A percentile compares a stretch with the other conserved stretches of the same genome.
Conservation (phyloP, 768 basidiomycete species). For the Termitomyces titanicus region DNA sequence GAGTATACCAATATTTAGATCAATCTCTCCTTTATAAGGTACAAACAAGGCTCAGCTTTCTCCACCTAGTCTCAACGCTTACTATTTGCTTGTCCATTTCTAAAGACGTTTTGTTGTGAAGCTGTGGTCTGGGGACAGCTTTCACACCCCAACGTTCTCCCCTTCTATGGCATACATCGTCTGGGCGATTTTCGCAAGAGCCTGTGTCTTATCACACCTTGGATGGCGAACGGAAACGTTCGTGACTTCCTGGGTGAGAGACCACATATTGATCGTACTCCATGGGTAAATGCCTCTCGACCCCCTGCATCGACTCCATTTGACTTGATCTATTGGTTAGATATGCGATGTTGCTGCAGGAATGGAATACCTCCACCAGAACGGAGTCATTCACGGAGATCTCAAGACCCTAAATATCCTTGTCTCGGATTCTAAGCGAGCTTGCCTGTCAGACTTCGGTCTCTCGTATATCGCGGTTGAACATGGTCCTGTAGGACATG, state of each 20-base stretch:
- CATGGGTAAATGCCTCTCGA: conserved; percentile 11
- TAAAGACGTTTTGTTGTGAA: conserved; percentile 12
- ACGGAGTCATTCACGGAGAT: conserved; percentile 41
- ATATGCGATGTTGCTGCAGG: conserved; percentile 29
- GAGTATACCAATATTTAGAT: conserved; percentile 17
- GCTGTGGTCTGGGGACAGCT: conserved; percentile 13
- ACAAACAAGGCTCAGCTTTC: too few species aligned
- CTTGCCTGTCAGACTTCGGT: conserved; percentile 50
- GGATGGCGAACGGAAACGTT: conserved; percentile 35
- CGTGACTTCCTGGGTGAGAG: conserved; percentile 18
- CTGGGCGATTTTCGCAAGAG: conserved; percentile 21
- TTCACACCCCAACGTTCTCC: conserved; percentile 23
- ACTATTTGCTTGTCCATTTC: background rate
- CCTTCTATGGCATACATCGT: conserved; percentile 31
- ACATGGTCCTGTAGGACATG: background rate
- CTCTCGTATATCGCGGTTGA: conserved; percentile 26
- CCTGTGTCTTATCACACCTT: conserved; percentile 33
- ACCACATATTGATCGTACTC: conserved; percentile 13
- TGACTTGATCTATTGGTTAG: conserved; percentile 18
- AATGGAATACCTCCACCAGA: conserved; percentile 29
- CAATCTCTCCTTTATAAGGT: conserved; percentile 21
- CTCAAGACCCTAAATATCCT: conserved; percentile 47
- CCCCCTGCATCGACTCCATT: too few species aligned
- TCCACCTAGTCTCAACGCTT: too few species aligned
- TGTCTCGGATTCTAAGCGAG: conserved; percentile 33